Base-by-base conservation (phyloP, 805 yeast species). In the Saccharomycopsis fodiens region DNA sequence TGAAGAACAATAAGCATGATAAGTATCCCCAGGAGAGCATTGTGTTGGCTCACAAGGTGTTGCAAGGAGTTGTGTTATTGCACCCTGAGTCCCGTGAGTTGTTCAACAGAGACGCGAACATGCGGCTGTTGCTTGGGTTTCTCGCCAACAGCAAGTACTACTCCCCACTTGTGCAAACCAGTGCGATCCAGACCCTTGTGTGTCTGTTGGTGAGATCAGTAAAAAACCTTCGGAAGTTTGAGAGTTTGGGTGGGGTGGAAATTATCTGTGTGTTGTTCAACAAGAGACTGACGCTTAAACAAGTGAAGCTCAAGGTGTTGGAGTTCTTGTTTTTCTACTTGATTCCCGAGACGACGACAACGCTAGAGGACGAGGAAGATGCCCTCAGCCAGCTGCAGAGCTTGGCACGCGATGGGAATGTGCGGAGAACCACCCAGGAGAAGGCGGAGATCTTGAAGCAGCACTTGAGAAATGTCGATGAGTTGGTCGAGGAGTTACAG, bases 321-420 rank as follows among this genome's bases (percentile, higher is more conserved):
- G 89, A 83, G 61, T 83, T 82, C 57, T 62, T 83, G 43, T 74
- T 82, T 45, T 79, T 82, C 57, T 82, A 83, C 55, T 61, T 83
- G 45, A 68, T 76, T 6, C 87, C 86, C 10, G 91, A 82, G 58
- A 62, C 72, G 1, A 44, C 50, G 15, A 38, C 47, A 2, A 47
- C 44, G 15, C 39, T 46, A 8, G 55, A 49, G 35, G 48, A 52
- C 27, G 54, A 49, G 40, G 32, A 41, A 23, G 47, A 47, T 35
- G 42, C 47, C 7, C 46, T 54, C 3, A 50, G 51, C 23, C 50
- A 48, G 16, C 41, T 48, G 4, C 45, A 34, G 35, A 29, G 23
- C 17, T 37, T 48, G 23, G 45, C 44, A 29, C 46, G 51, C 2
- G 64, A 62, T 46, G 56, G 58, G 21, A 52, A 35, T 49, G 48